Evolutionary conservation across 768 basidiomycete species (phyloP).

Genomic region (Harrya chromipes): DNA sequence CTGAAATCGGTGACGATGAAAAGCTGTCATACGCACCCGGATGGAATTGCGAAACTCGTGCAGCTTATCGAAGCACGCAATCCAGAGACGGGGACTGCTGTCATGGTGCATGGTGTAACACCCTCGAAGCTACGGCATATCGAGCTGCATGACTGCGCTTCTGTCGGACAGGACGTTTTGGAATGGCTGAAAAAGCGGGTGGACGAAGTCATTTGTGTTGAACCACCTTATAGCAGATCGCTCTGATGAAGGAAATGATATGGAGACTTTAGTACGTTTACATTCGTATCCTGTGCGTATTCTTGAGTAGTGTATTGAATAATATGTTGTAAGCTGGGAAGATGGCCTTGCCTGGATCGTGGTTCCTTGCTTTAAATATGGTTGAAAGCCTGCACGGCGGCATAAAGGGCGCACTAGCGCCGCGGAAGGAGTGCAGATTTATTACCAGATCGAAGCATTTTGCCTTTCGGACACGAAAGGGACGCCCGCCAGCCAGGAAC

Average conservation of each 20-base stretch:
- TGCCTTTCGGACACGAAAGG: conserved; percentile 6
- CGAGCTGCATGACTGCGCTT: conserved; percentile 66
- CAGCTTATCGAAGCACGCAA: conserved; percentile 71
- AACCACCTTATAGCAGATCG: conserved; percentile 50
- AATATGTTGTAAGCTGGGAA: neutral
- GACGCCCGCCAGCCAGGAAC: neutral
- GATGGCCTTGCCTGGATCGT: neutral
- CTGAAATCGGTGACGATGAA: conserved; percentile 59
- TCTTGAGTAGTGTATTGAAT: conserved; percentile 16
- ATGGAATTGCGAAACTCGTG: conserved; percentile 65
- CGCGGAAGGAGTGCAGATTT: conserved; percentile 4
- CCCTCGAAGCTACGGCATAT: conserved; percentile 54
- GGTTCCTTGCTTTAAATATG: neutral
- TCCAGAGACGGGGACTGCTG: conserved; percentile 41
- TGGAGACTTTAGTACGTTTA: neutral
- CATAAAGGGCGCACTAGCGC: conserved; percentile 11
- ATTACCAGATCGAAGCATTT: conserved; percentile 8
- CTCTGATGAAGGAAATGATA: conserved; percentile 10
- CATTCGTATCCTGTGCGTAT: conserved; percentile 3
- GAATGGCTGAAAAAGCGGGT: conserved; percentile 63
- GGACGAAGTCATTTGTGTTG: conserved; percentile 59
- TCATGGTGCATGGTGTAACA: conserved; percentile 43
- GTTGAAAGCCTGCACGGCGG: too few relatives aligned
- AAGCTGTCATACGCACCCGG: conserved; percentile 61
- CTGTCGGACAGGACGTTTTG: conserved; percentile 65